Evolutionary conservation across 306 rosid genomes (phyloP).

Genomic region (Citrullus mucosospermus): DNA sequence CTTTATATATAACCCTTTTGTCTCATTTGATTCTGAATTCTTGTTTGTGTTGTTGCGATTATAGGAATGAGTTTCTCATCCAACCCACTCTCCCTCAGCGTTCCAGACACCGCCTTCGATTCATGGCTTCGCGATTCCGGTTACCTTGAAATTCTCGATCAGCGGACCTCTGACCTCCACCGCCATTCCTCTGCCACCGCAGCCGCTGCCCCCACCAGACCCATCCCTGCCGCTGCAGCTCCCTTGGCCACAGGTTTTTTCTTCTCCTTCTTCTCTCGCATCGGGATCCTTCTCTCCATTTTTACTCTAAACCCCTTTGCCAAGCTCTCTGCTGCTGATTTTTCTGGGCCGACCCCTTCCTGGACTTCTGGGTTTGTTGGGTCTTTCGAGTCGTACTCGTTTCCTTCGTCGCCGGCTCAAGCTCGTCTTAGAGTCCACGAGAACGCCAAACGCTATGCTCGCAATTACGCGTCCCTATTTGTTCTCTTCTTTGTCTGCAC

Average conservation of each 20-base stretch:
- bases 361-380: conserved; percentile 69
- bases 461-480: conserved; percentile 70
- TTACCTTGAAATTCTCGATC: conserved; percentile 81
- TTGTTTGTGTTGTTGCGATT: neutral
- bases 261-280: conserved; percentile 35
- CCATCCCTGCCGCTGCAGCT: conserved; percentile 12
- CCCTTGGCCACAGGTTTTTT: conserved; percentile 26
- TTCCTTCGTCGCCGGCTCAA: conserved; percentile 70
- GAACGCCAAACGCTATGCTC: conserved; percentile 81
- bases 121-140: conserved; percentile 95
- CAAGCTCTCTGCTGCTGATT: conserved; percentile 68
- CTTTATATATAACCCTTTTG: neutral
- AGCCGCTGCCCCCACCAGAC: conserved; percentile 1
- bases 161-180: conserved; percentile 44
- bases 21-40: neutral
- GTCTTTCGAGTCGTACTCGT: conserved; percentile 45
- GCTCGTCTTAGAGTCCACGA: conserved; percentile 77
- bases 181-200: conserved; percentile 16
- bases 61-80: conserved; percentile 54
- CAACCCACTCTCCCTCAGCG: conserved; percentile 87
- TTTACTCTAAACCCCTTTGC: conserved; percentile 65
- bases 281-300: conserved; percentile 57
- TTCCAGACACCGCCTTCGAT: conserved; percentile 81
- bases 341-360: conserved; percentile 53
- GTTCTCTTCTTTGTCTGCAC: conserved; percentile 59